Base-by-base conservation (phyloP, 768 basidiomycete genomes). In the Agrocybe praecox region DNA sequence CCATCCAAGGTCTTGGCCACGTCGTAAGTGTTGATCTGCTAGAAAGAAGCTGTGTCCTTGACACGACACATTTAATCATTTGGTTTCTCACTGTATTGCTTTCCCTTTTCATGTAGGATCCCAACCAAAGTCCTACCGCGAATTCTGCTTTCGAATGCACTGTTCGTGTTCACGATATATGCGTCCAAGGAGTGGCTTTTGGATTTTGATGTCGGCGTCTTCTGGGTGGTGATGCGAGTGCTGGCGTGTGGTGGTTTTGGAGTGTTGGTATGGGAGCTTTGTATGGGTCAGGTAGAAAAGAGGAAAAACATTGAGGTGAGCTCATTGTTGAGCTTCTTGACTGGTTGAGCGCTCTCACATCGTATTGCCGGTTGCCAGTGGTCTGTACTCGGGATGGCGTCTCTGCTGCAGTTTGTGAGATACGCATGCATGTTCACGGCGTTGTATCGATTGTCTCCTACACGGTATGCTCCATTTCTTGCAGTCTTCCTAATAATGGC, bases 221-320 rank as follows among this genome's bases (percentile, higher is more conserved):
- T 91, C 65, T 92, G 90, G 91, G 76, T 90, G 14, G 76, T 88
- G 32, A 86, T 92, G 74, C 76, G 89, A 59, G 79, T 90, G 48
- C 74, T 92, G 51, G 88, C 87, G 2, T 84, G 85, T 61, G 88
- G 84, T n/a, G 87, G 83, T n/a, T 63, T 90, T 52, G 85, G 83
- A 18, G 79, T 84, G 43, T 61, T 89, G 45, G 70, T 83, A 18
- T 86, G 88, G 86, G 85, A 86, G 58, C 78, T 72, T 1, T 57
- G 75, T 47, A 84, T 82, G 0, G 82, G 82, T 4, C 79, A 85
- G 64, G 66, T 84, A 58, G 73, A 75, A 48, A 85, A 79, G 63
- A 79, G 78, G 62, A 80, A 77, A 61, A 72, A 75, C 23, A 80
- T 88, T 33, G 88, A 90, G 78, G 88, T 87, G 65, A 48, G 82